A percentile compares a stretch with the other conserved stretches of the same genome.
Evolutionary conservation across 148 eudicot species (phyloP).

Genomic region (Linanthus parryae): DNA sequence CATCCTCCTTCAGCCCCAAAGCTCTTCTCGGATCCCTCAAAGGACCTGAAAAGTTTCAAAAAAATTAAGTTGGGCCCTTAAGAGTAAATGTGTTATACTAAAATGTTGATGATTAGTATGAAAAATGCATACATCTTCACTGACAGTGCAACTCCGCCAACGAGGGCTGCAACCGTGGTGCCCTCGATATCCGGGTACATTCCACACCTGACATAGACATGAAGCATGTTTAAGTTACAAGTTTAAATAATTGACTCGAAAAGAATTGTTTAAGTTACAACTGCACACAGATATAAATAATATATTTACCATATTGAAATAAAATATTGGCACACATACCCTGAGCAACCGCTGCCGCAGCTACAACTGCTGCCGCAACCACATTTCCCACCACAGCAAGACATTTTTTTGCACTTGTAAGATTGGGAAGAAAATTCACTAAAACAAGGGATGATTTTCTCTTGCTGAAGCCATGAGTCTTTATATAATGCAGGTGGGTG

Average conservation of each 20-base stretch:
- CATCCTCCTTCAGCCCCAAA: conserved; percentile 8
- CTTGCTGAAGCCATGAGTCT: too few species aligned
- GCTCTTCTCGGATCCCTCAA: conserved; percentile 4
- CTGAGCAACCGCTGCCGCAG: conserved; percentile 6
- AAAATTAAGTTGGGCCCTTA: not conserved
- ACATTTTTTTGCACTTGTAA: conserved; percentile 4
- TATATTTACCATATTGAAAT: not conserved
- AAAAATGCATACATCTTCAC: not conserved
- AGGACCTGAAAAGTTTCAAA: conserved; percentile 2
- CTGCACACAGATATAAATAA: not conserved
- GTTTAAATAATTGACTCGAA: not conserved
- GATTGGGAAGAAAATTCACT: too few species aligned
- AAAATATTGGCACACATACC: not conserved
- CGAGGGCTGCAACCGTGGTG: conserved; percentile 5
- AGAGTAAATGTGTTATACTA: not conserved
- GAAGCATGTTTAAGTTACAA: not conserved
- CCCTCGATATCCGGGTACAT: conserved; percentile 9
- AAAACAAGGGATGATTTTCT: too few species aligned
- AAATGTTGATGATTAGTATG: not conserved
- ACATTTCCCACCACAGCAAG: conserved; percentile 9
- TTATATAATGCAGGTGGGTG: too few species aligned
- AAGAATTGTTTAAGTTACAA: not conserved
- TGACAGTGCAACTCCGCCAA: conserved; percentile 6
- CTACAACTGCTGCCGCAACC: not conserved
- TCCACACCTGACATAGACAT: not conserved